Evolutionary conservation across 2,329 filamentous ascomycete species (phyloP).

Genomic region (Mollisiaceae sp.): DNA sequence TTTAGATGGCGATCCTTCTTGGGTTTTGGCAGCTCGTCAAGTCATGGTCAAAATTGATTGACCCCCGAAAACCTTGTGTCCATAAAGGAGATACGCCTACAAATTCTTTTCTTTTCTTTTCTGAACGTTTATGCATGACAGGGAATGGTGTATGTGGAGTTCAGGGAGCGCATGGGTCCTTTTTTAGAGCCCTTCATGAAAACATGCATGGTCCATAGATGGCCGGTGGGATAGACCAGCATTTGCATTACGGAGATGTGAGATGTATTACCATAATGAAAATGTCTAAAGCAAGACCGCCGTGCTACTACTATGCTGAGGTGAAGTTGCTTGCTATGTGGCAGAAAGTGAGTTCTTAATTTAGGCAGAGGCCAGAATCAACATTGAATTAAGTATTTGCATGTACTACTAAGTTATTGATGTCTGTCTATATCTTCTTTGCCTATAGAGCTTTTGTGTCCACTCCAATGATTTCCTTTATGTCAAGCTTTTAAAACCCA

Average conservation of each 20-base stretch:
- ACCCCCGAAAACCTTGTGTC: neutral
- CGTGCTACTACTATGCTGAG: neutral
- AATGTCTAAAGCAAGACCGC: neutral
- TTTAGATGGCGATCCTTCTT: neutral
- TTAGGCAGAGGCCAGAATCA: no score
- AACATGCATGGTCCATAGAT: slow-evolving; percentile 24
- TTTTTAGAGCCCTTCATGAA: slow-evolving; percentile 12
- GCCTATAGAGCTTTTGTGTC: neutral
- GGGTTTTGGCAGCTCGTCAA: neutral
- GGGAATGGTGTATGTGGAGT: slow-evolving; percentile 8
- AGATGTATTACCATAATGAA: slow-evolving; percentile 26
- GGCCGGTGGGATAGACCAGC: slow-evolving; percentile 22
- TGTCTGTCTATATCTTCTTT: neutral
- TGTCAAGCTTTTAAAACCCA: neutral
- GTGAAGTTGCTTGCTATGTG: neutral
- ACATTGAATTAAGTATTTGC: no score
- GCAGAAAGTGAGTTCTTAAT: neutral
- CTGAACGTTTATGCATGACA: slow-evolving; percentile 7
- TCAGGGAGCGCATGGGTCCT: neutral
- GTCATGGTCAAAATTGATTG: neutral
- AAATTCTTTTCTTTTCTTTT: neutral
- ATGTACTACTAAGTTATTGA: neutral
- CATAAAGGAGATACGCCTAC: neutral
- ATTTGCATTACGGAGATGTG: slow-evolving; percentile 21
- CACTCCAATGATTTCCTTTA: neutral